These are phyloP conservation scores for Nymphaea colorata DNA, from an alignment of 164 flowering plant species.

Conservation along the genomic window DNA sequence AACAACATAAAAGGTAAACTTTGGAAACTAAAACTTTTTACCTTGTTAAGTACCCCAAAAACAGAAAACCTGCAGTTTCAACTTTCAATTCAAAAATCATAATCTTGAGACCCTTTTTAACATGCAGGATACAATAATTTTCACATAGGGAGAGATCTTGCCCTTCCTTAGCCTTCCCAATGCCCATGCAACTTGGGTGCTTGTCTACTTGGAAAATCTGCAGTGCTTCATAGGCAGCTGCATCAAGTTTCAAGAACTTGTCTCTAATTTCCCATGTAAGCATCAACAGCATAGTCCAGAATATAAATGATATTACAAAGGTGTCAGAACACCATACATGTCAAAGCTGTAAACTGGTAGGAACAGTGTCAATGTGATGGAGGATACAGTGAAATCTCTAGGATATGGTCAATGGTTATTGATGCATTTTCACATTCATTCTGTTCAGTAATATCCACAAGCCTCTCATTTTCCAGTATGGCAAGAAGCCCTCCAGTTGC, in stretches of 20 bases:
- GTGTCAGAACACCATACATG: no score
- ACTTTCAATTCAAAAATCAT: neutral
- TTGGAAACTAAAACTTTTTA: constrained; percentile 10
- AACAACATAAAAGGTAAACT: neutral
- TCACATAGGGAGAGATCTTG: constrained; percentile 4
- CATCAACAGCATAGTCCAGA: constrained; percentile 3
- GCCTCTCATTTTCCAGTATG: constrained; percentile 81
- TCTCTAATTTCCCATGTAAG: constrained; percentile 43
- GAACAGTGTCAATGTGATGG: neutral
- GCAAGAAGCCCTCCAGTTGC: constrained; percentile 97
- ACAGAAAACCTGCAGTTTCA: constrained; percentile 78
- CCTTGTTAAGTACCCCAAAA: constrained; percentile 98
- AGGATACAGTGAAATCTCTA: constrained; percentile 85
- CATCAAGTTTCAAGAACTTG: constrained; percentile 93
- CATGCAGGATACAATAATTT: neutral
- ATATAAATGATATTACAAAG: no score
- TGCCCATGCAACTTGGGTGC: constrained; percentile 99
- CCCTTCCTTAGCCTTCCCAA: constrained; percentile 99
- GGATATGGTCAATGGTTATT: constrained; percentile 61
- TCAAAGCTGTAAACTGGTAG: no score
- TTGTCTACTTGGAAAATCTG: constrained; percentile 95
- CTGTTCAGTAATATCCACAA: constrained; percentile 81
- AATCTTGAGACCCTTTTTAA: neutral
- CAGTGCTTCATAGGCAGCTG: constrained; percentile 79
- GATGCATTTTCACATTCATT: constrained; percentile 64